phyloP scores from a whole-genome alignment of 2,329 filamentous ascomycete genomes.

The Xylariaceae sp. region DNA sequence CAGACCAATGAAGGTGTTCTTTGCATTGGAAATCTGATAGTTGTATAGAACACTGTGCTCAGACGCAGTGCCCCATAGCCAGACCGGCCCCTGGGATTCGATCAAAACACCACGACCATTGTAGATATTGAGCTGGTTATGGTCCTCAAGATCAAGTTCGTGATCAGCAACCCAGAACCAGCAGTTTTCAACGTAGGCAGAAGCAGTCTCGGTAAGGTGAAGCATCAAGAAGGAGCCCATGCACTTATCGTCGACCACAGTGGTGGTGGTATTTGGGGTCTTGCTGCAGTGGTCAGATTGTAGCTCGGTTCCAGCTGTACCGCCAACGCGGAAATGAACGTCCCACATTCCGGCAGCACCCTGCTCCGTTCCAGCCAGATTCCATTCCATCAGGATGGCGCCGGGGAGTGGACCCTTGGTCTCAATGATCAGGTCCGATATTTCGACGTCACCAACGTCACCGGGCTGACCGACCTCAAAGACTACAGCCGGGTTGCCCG shows the following conservation, averaged over 20 bases:
- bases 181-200: slow-evolving; percentile 78
- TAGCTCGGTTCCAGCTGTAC: slow-evolving; percentile 75
- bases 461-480: slow-evolving; percentile 77
- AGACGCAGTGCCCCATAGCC: slow-evolving; percentile 73
- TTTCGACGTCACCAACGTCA: slow-evolving; percentile 75
- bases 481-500: slow-evolving; percentile 72
- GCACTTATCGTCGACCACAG: slow-evolving; percentile 60
- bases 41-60: slow-evolving; percentile 69
- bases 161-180: slow-evolving; percentile 93
- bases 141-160: slow-evolving; percentile 69
- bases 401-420: slow-evolving; percentile 79
- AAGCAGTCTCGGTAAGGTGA: slow-evolving; percentile 57
- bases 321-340: slow-evolving; percentile 89
- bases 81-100: slow-evolving; percentile 70
- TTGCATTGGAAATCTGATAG: slow-evolving; percentile 75
- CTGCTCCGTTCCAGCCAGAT: slow-evolving; percentile 61
- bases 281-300: slow-evolving; percentile 77
- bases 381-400: slow-evolving; percentile 89
- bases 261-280: slow-evolving; percentile 58
- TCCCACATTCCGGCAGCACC: slow-evolving; percentile 85
- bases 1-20: slow-evolving; percentile 73
- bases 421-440: slow-evolving; percentile 80
- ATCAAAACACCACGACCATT: slow-evolving; percentile 80
- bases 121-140: slow-evolving; percentile 80
- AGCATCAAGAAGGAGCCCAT: slow-evolving; percentile 68